A percentile compares a stretch with the other conserved stretches of the same genome.
Evolutionary conservation across 257 asterid genomes (phyloP).

Genomic region (Hygrophila difformis): DNA sequence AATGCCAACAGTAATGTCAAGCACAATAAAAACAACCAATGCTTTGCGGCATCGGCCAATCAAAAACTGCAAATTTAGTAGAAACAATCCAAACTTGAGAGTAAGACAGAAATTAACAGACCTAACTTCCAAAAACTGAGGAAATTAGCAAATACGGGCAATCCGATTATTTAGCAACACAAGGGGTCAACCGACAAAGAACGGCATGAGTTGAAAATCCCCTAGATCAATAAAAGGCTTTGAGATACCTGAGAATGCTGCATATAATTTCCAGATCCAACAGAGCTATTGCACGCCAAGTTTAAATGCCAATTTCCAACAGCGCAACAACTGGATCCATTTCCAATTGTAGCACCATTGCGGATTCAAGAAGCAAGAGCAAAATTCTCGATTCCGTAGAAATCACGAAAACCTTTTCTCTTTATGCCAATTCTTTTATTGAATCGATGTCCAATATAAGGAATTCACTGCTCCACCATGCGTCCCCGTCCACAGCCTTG

Average conservation of each 20-base stretch:
- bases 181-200: conserved; percentile 17
- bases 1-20: conserved; percentile 6
- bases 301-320: conserved; percentile 10
- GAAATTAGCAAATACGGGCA: conserved; percentile 10
- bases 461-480: too few relatives aligned
- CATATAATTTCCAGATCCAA: conserved; percentile 21
- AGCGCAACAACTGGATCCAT: conserved; percentile 22
- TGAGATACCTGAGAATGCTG: neutral
- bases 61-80: too few relatives aligned
- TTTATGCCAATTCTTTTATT: conserved; percentile 17
- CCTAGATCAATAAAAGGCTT: conserved; percentile 13
- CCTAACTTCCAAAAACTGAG: conserved; percentile 5
- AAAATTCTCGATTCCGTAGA: conserved; percentile 24
- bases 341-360: conserved; percentile 26
- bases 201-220: conserved; percentile 22
- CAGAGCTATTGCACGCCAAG: conserved; percentile 21
- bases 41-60: conserved; percentile 4
- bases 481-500: too few relatives aligned
- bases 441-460: conserved; percentile 24
- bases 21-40: conserved; percentile 12
- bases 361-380: conserved; percentile 13
- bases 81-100: too few relatives aligned
- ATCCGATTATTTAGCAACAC: conserved; percentile 18
- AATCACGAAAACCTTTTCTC: conserved; percentile 35
- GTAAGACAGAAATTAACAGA: neutral